Percentiles rank a stretch among this genome's conserved stretches.
These are phyloP conservation scores for Epichloe baconii DNA, from an alignment of 2,329 filamentous ascomycete genomes.

Conservation along the genomic window DNA sequence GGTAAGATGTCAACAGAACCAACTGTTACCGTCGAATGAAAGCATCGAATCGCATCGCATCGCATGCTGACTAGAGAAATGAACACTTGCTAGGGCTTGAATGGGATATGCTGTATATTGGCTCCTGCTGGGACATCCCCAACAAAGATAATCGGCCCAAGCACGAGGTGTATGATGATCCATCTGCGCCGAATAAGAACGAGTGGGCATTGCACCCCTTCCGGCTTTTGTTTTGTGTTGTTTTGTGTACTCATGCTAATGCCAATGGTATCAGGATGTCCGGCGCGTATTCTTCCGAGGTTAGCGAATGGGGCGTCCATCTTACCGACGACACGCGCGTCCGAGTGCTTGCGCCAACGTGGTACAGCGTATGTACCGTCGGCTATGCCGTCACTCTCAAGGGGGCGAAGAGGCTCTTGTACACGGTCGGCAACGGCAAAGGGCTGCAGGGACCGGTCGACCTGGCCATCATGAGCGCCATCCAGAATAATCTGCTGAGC, in stretches of 20 bases:
- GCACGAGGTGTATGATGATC: not conserved
- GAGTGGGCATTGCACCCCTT: not conserved
- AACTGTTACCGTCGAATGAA: too few relatives aligned
- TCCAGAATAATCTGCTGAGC: not conserved
- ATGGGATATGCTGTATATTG: constrained; percentile 1
- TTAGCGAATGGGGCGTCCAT: not conserved
- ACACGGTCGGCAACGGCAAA: not conserved
- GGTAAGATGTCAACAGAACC: not conserved
- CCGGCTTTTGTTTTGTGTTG: too few relatives aligned
- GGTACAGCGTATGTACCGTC: constrained; percentile 3
- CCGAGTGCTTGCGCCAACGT: not conserved
- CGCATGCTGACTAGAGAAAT: too few relatives aligned
- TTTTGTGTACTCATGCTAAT: not conserved
- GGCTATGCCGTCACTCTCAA: not conserved
- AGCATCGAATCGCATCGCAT: too few relatives aligned
- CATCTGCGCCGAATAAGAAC: not conserved
- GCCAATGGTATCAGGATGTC: not conserved
- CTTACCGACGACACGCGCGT: not conserved
- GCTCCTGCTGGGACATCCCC: constrained; percentile 3
- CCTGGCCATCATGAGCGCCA: not conserved
- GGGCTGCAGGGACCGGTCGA: not conserved
- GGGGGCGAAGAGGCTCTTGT: not conserved
- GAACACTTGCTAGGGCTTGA: not conserved
- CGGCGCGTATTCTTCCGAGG: not conserved
- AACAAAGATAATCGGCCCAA: not conserved